Base-by-base conservation (phyloP, 1,139 yeast species). In the Debaryomyces robertsiae region DNA sequence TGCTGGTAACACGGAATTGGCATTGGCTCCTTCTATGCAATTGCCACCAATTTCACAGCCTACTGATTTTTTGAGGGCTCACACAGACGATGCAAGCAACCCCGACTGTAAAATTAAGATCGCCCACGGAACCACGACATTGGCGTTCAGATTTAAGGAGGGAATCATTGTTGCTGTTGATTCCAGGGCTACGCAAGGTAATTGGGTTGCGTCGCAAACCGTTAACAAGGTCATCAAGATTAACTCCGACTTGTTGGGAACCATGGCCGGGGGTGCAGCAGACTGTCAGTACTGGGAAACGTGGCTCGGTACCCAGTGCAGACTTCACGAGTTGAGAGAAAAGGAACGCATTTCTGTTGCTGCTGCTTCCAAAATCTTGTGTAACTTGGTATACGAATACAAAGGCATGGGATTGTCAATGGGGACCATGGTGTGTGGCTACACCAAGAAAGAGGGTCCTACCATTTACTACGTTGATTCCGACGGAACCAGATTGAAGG, bases 221-320 rank as follows among this genome's bases (percentile, higher is more conserved):
- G 99, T 93, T 50, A 91, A 93, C 68, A 93, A 93, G 67, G 98
- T 93, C 40, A 91, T 93, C 60, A 93, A 93, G 64, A 93, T 93
- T 68, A 94, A 94, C 65, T 97, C 98, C 39, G 86, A 87, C 60
- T 69, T 93, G 52, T 77, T 93, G 55, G 99, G 99, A 50, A 93
- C 99, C 24, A 84, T 93, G 97, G 99, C 99, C 27, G 99, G 99
- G 68, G 98, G 98, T 73, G 99, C 99, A 39, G 98, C 98, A 19
- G 99, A 93, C 69, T 93, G 99, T 75, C 98, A 94, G 66, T 94
- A 77, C 67, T 93, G 99, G 99, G 98, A 93, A 69, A 89, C 97
- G 22, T 93, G 98, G 98, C 77, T 93, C 49, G 98, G 98, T 50
- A 75, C 96, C 15, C 98, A 93, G 67, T 93, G 98, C 71, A 79